Conservation (phyloP, 2,329 filamentous ascomycete species). For the Cladorrhinum sp. region DNA sequence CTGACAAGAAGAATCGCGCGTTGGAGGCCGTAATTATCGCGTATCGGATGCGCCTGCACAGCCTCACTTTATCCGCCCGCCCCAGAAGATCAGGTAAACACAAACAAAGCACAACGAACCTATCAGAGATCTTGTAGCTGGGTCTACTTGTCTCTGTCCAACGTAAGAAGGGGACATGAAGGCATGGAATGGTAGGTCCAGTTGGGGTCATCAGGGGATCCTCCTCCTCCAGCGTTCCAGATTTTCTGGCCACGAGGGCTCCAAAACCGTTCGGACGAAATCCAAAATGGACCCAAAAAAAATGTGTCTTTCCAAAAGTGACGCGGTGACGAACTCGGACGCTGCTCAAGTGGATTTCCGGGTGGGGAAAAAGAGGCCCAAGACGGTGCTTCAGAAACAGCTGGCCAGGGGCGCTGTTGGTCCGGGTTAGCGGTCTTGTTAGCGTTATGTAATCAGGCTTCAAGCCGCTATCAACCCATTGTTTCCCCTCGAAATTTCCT, state of each 20-base stretch:
- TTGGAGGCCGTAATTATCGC: constrained; percentile 7
- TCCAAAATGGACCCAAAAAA: not conserved
- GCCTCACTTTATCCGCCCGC: constrained; percentile 21
- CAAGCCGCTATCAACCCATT: constrained; percentile 25
- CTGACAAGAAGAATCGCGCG: not conserved
- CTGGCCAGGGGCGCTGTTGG: constrained; percentile 1
- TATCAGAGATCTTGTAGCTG: not conserved
- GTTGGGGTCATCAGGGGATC: not conserved
- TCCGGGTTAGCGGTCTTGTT: not conserved
- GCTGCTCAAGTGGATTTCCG: not conserved
- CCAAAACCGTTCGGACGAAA: not conserved
- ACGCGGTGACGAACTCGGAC: not conserved
- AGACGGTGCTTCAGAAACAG: not conserved
- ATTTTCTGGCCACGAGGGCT: not conserved
- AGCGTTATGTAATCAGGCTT: constrained; percentile 23
- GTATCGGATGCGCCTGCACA: constrained; percentile 19
- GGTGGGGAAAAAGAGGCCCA: constrained; percentile 11
- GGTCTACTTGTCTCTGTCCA: not conserved
- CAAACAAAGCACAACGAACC: not conserved
- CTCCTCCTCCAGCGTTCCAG: not conserved
- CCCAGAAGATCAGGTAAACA: constrained; percentile 6
- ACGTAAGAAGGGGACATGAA: not conserved
- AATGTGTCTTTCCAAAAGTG: not conserved
- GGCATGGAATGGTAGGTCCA: too few species aligned
- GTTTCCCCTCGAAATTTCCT: constrained; percentile 28